Conservation (phyloP, 192 early-diverging fungal species). For the Funneliformis mosseae region DNA sequence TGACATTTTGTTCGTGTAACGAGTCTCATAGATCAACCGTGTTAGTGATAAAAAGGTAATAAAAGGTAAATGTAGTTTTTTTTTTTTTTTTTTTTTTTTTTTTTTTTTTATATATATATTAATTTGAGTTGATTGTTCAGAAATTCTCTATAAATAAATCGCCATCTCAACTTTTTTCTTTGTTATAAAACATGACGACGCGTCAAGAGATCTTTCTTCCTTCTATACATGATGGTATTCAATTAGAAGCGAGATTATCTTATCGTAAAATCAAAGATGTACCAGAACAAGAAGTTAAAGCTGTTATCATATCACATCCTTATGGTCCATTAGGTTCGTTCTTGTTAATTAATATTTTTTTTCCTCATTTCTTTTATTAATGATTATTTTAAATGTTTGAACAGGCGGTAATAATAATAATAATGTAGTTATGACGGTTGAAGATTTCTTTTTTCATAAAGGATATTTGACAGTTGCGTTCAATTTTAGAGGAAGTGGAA, state of each 20-base stretch:
- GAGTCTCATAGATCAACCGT: too few species aligned
- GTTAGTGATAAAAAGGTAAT: too few species aligned
- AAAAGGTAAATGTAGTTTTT: too few species aligned
- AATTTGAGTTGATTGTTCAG: too few species aligned
- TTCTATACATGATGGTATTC: conserved; percentile 21
- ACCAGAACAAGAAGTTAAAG: conserved; percentile 28
- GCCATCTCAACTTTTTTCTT: not conserved
- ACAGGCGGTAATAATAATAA: conserved; percentile 26
- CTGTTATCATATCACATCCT: conserved; percentile 46
- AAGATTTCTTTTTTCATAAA: conserved; percentile 12
- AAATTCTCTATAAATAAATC: too few species aligned
- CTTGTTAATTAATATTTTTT: not conserved
- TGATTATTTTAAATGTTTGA: not conserved
- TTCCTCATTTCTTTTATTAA: not conserved
- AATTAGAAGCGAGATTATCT: conserved; percentile 12
- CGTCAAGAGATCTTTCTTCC: not conserved
- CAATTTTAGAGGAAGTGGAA: conserved; percentile 48
- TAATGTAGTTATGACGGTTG: conserved; percentile 24
- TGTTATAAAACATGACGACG: not conserved
- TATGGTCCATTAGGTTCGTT: conserved; percentile 45
- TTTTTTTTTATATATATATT: too few species aligned
- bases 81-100: too few species aligned
- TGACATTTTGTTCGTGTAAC: too few species aligned
- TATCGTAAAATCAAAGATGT: not conserved
- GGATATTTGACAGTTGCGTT: conserved; percentile 42